Evolutionary conservation across 2,329 filamentous ascomycete genomes (phyloP), one percentile per base, ranked within the genome.

Genomic region (Apiospora koreana): DNA sequence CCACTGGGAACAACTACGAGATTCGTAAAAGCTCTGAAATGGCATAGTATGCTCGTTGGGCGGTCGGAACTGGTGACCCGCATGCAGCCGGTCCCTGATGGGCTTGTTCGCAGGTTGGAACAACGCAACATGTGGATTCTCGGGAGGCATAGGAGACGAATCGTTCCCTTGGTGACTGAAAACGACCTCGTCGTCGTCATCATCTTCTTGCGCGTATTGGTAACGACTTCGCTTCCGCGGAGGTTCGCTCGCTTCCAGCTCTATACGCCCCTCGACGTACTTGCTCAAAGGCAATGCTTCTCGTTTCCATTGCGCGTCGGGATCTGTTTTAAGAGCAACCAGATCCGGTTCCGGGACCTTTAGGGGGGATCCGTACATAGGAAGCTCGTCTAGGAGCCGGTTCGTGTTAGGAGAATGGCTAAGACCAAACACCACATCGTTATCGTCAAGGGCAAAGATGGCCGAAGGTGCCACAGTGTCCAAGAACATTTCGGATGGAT

Each of bases 11-110:
- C 94, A 91, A 68, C 87, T 90, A 48, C 96, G 88, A 72, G 89
- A 92, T 80, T 99, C 95, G 77, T 97, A 98, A 82, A 98, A 99
- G 68, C 88, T 90, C 75, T 95, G 92, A 1, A 92, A 89, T 0
- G 96, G 96, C 95, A 98, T 98, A 0, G 90, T 88, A 78, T 94
- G 92, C 79, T 98, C 95, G 0, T 94, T 94, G 0, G 96, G 96
- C 21, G 96, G 96, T 69, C 95, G 88, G 84, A 99, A 98, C 72
- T 95, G 93, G 80, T 98, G 95, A 10, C 93, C 93, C 12, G 94
- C 93, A 78, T 98, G 94, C 6, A 99, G 88, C 21, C 96, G 89
- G 78, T 98, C 95, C 70, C 95, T 90, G 50, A 98, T 94, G 69
- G 91, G 88, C 80, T 95, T 97, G 83, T 97, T 95, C 71, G 97